phyloP scores from a whole-genome alignment of 2,329 filamentous ascomycete genomes.

The Thelonectria olida region DNA sequence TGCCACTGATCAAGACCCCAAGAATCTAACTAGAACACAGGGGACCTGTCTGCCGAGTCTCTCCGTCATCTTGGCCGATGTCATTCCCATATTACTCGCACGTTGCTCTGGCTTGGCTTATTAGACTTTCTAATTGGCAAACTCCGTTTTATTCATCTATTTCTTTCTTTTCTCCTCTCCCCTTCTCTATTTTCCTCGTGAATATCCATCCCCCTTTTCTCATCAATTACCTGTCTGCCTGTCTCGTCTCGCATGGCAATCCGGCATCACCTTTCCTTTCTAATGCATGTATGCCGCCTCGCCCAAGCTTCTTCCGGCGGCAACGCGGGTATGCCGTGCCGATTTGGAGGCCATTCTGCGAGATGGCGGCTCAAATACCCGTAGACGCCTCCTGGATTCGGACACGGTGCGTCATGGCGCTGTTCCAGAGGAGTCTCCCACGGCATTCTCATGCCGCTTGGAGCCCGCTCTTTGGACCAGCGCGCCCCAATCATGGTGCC shows the following conservation, averaged over 20 bases:
- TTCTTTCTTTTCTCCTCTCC: background rate
- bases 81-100: background rate
- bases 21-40: too few species aligned
- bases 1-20: background rate
- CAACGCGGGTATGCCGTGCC: constrained; percentile 11
- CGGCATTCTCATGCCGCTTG: too few species aligned
- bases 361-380: background rate
- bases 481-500: too few species aligned
- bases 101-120: background rate
- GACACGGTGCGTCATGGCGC: too few species aligned
- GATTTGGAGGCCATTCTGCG: background rate
- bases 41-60: background rate
- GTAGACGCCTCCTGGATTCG: too few species aligned
- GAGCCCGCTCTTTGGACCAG: too few species aligned
- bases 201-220: background rate
- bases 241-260: background rate
- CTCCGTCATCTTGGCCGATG: background rate
- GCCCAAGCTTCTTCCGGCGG: background rate
- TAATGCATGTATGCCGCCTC: background rate
- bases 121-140: background rate
- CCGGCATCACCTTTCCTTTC: background rate
- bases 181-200: too few species aligned
- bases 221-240: background rate
- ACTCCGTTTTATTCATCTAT: background rate
- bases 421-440: too few species aligned